Conservation (phyloP, 306 rosid genomes). For the Parietaria judaica region DNA sequence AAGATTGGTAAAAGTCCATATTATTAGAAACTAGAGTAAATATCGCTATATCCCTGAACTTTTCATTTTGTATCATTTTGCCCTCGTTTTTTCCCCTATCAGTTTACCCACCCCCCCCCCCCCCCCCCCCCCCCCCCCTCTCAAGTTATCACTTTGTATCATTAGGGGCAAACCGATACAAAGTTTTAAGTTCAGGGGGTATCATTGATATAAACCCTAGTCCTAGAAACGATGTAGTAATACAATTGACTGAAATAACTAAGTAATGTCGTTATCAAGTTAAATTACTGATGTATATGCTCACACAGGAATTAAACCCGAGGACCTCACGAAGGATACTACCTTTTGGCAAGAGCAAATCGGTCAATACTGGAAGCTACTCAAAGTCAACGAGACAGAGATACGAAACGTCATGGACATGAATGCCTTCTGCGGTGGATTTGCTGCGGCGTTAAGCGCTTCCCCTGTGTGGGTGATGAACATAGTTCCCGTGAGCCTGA, state of each 20-base stretch:
- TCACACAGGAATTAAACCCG: slow-evolving; percentile 49
- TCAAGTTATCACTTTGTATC: too few species aligned
- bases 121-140: too few species aligned
- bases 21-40: too few species aligned
- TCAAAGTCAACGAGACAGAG: slow-evolving; percentile 49
- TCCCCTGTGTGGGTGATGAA: slow-evolving; percentile 81
- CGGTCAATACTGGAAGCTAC: slow-evolving; percentile 60
- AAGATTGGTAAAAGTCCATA: too few species aligned
- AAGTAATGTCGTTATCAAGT: too few species aligned
- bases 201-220: neutral
- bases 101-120: too few species aligned
- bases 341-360: slow-evolving; percentile 68
- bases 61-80: too few species aligned
- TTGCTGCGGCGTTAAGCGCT: slow-evolving; percentile 51
- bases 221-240: too few species aligned
- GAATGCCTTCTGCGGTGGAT: slow-evolving; percentile 84
- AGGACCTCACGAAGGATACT: slow-evolving; percentile 52
- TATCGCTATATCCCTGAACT: too few species aligned
- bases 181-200: slow-evolving; percentile 14
- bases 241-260: too few species aligned
- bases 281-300: slow-evolving; percentile 5
- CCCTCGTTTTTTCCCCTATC: too few species aligned
- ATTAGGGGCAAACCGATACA: neutral
- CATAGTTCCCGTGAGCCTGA: slow-evolving; percentile 64
- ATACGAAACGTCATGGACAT: slow-evolving; percentile 88